A percentile compares a stretch with the other conserved stretches of the same genome.
These are phyloP conservation scores for Aspergillus asperescens DNA, from an alignment of 495 filamentous ascomycete species.

Conservation along the genomic window DNA sequence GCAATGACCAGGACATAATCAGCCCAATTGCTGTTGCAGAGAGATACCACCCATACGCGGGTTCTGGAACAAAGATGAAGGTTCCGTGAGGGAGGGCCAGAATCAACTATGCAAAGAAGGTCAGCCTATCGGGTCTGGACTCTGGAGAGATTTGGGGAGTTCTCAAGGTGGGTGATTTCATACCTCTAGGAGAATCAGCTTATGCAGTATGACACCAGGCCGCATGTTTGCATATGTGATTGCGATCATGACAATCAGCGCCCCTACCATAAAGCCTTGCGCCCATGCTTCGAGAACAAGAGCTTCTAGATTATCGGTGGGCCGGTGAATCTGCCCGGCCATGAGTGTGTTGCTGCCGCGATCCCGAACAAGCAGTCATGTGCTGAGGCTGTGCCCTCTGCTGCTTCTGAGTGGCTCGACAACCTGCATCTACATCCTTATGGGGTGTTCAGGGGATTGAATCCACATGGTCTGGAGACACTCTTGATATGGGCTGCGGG, in stretches of 20 bases:
- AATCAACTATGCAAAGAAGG: conserved; percentile 16
- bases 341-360: no score
- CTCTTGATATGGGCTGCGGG: no score
- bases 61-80: conserved; percentile 36
- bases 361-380: no score
- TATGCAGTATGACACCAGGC: conserved; percentile 27
- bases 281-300: conserved; percentile 27
- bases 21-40: conserved; percentile 37
- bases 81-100: conserved; percentile 35
- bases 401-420: no score
- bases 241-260: conserved; percentile 25
- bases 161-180: no score
- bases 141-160: background rate
- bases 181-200: conserved; percentile 33
- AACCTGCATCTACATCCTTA: no score
- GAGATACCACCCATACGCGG: conserved; percentile 42
- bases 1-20: conserved; percentile 38
- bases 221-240: conserved; percentile 29
- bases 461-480: no score
- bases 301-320: no score
- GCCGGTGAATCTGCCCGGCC: no score
- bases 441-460: no score
- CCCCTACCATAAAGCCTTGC: conserved; percentile 30
- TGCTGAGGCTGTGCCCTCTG: no score
- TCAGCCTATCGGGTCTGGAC: background rate